These are phyloP conservation scores for Amylocarpus encephaloides DNA, from an alignment of 2,329 filamentous ascomycete species.

Conservation along the genomic window DNA sequence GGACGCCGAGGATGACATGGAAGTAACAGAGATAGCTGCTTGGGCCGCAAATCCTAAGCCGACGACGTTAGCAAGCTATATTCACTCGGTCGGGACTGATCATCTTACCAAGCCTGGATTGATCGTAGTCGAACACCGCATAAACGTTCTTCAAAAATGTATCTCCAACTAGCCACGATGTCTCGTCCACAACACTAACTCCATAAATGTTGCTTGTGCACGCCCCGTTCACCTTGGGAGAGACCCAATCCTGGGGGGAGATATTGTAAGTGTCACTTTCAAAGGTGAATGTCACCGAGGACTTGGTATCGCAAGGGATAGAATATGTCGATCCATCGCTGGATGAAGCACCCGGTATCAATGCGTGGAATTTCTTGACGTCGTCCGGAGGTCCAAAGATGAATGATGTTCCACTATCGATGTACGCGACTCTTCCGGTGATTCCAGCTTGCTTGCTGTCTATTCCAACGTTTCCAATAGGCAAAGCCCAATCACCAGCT, in stretches of 20 bases:
- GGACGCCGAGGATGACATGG: conserved; percentile 13
- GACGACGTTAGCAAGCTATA: conserved; percentile 19
- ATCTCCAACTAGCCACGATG: conserved; percentile 75
- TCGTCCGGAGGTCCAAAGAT: conserved; percentile 64
- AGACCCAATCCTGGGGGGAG: conserved; percentile 64
- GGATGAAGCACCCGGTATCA: conserved; percentile 51
- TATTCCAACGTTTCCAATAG: conserved; percentile 58
- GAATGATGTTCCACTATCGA: conserved; percentile 80
- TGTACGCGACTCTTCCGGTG: conserved; percentile 54
- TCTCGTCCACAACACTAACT: conserved; percentile 53
- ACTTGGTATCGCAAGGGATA: conserved; percentile 65
- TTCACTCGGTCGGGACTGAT: background rate
- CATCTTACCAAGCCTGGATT: conserved; percentile 53
- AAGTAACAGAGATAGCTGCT: conserved; percentile 8
- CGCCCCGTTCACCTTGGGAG: conserved; percentile 32
- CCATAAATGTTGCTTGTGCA: conserved; percentile 72
- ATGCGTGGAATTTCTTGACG: conserved; percentile 59
- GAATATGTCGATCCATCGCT: conserved; percentile 57
- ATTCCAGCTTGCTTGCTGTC: conserved; percentile 50
- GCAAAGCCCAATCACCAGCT: conserved; percentile 65
- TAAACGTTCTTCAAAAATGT: conserved; percentile 89
- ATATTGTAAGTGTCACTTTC: conserved; percentile 61
- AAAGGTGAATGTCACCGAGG: conserved; percentile 59
- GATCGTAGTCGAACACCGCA: conserved; percentile 72
- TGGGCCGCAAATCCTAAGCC: conserved; percentile 8